Conservation (phyloP, 345 rosid genomes). For the Ceriops tagal region DNA sequence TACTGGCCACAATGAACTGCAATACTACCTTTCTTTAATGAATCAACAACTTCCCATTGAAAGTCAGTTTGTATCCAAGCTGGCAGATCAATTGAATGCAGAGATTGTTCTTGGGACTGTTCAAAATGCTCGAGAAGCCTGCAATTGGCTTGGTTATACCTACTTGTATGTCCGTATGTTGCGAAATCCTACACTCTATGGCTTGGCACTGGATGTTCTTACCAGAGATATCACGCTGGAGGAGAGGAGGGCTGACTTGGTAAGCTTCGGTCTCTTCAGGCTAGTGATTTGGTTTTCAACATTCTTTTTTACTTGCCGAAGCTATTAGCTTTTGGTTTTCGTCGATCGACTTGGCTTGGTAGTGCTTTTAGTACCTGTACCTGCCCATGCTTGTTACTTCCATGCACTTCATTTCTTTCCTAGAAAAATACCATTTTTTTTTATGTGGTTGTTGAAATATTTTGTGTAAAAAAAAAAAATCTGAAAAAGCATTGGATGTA, state of each 20-base stretch:
- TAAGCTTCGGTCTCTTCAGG: constrained; percentile 25
- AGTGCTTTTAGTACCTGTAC: too few species aligned
- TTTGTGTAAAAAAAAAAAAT: too few species aligned
- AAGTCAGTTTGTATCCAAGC: constrained; percentile 86
- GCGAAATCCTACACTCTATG: constrained; percentile 85
- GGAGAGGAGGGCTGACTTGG: constrained; percentile 98
- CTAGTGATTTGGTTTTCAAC: background rate
- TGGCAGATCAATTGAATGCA: constrained; percentile 98
- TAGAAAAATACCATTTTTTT: too few species aligned
- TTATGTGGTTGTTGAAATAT: too few species aligned
- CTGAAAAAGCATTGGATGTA: too few species aligned
- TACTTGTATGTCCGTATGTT: constrained; percentile 81
- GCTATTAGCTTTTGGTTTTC: too few species aligned
- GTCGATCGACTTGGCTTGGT: too few species aligned
- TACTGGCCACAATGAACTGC: constrained; percentile 87
- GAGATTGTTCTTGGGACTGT: constrained; percentile 97
- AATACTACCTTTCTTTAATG: constrained; percentile 89
- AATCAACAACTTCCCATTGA: constrained; percentile 98
- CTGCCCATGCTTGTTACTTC: too few species aligned
- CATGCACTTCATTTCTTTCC: too few species aligned
- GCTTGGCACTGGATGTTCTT: constrained; percentile 79
- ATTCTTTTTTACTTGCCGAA: background rate
- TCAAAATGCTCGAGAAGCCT: constrained; percentile 95
- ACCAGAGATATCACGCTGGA: constrained; percentile 62
- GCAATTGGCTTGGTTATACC: constrained; percentile 93